These are phyloP conservation scores for Lentinula sp. DNA, from an alignment of 768 basidiomycete genomes.

Conservation along the genomic window DNA sequence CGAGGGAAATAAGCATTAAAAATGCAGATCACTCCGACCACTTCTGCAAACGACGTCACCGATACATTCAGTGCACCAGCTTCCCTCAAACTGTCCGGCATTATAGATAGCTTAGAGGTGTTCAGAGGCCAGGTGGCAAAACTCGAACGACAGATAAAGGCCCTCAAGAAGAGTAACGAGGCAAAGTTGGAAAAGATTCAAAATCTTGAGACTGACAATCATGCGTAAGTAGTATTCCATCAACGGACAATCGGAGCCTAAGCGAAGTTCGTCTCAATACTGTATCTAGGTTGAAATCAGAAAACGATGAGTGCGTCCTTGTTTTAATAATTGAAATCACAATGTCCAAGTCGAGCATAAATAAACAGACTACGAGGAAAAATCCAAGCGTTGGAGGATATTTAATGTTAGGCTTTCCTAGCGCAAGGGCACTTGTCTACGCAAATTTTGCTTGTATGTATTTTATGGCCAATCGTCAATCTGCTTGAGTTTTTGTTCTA, in stretches of 20 bases:
- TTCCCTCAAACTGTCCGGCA: constrained; percentile 16
- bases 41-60: not conserved
- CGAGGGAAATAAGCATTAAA: not conserved
- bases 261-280: not conserved
- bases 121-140: constrained; percentile 24
- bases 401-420: not conserved
- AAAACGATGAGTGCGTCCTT: not conserved
- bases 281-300: not conserved
- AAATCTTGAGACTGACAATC: constrained; percentile 20
- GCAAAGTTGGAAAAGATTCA: constrained; percentile 26
- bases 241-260: not conserved
- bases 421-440: not conserved
- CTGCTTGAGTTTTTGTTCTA: not conserved
- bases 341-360: not conserved
- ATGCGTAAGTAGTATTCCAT: constrained; percentile 15
- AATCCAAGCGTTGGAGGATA: not conserved
- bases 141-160: constrained; percentile 31
- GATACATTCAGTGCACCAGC: constrained; percentile 8
- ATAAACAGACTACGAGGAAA: not conserved
- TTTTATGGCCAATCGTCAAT: not conserved
- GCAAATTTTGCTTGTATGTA: not conserved
- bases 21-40: not conserved
- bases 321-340: too few species aligned
- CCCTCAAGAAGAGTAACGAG: constrained; percentile 27
- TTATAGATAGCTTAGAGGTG: constrained; percentile 8